Base-by-base conservation (phyloP, 768 basidiomycete genomes). In the Kwoniella dejecticola region DNA sequence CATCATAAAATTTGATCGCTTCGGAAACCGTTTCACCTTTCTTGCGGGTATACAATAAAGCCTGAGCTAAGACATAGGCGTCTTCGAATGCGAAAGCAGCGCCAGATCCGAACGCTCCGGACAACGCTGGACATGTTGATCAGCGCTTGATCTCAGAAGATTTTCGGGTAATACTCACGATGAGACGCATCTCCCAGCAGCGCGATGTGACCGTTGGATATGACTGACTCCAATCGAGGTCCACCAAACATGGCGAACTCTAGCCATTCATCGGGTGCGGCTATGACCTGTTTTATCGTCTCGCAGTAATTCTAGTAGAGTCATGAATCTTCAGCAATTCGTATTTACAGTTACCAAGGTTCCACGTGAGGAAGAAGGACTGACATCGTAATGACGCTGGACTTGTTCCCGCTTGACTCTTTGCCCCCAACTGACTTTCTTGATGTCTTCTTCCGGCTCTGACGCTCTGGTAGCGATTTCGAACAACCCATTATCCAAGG, bases 71-170 rank as follows among this genome's bases (percentile, higher is more conserved):
- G 29, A 69, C 52, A 44, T 52, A 67, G 8, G 60, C 70, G 46
- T 72, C 70, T 50, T 72, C 70, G 23, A 72, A 62, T 13, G 70
- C 70, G 49, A 72, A 72, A 2, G 65, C 70, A 0, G 70, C 70
- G 11, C 70, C 70, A 12, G 70, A 67, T 7, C 70, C 70, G 41
- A 69, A 69, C 8, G 68, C 68, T 0, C 68, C 70, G 10, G 68
- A 68, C 0, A 71, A 57, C 1, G 70, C 64, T 65, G 52, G 12
- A 23, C 11, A 12, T 6, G 24, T 27, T 42, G 24, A 40, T 36
- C 4, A 42, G 55, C 11, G 4, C 17, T 2, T 38, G 19, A 15
- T 19, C 41, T 23, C 8, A 49, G 45, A 4, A 17, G 23, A 44
- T 7, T 15, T 36, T 42, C 19, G 41, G 11, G 10, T 44, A 44